These are phyloP conservation scores for Davidsoniella eucalypti DNA, from an alignment of 2,329 filamentous ascomycete species.

Conservation along the genomic window DNA sequence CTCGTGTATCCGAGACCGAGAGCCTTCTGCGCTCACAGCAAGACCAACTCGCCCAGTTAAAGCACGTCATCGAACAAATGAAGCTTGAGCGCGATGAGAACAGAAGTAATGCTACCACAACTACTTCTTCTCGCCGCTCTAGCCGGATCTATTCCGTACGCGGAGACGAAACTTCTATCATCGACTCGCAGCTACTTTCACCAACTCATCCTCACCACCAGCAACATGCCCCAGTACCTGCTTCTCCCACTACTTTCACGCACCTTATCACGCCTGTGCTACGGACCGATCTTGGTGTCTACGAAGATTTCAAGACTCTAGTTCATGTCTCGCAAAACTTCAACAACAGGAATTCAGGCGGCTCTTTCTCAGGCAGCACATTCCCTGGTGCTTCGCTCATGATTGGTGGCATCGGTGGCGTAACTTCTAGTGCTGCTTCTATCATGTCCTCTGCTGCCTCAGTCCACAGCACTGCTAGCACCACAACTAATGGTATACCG, in stretches of 20 bases:
- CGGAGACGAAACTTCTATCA: conserved; percentile 22
- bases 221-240: conserved; percentile 24
- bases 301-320: conserved; percentile 70
- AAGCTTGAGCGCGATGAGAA: conserved; percentile 55
- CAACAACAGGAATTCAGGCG: conserved; percentile 30
- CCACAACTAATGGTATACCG: conserved; percentile 18
- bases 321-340: conserved; percentile 49
- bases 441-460: conserved; percentile 34
- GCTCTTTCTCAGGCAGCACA: conserved; percentile 10
- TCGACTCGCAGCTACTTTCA: conserved; percentile 15
- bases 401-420: conserved; percentile 10
- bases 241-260: conserved; percentile 54
- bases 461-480: conserved; percentile 27
- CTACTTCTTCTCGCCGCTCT: conserved; percentile 52
- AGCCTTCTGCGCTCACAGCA: conserved; percentile 74
- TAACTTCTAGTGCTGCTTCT: conserved; percentile 18
- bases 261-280: conserved; percentile 73
- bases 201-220: conserved; percentile 8
- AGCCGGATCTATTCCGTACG: conserved; percentile 48
- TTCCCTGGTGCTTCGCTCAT: conserved; percentile 42
- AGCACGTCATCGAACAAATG: conserved; percentile 83
- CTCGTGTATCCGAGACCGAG: conserved; percentile 77
- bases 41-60: conserved; percentile 82
- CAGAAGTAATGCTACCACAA: conserved; percentile 52
- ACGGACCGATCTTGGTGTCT: conserved; percentile 63